A percentile compares a stretch with the other conserved stretches of the same genome.
Conservation (phyloP, 495 filamentous ascomycete species). For the Hypomontagnella monticulosa region DNA sequence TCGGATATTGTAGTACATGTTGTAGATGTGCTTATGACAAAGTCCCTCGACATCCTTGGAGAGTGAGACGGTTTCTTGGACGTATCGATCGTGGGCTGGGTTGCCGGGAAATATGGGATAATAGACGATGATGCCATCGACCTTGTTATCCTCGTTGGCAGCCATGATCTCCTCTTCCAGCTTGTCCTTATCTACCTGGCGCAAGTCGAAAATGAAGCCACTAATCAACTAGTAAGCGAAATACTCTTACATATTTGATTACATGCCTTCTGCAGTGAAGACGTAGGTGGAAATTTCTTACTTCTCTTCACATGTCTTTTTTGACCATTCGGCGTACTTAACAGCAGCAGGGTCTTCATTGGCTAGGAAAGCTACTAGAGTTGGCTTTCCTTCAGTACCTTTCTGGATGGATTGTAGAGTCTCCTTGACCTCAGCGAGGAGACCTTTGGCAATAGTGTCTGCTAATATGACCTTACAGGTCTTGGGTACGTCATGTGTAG, state of each 20-base stretch:
- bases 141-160: slow-evolving; percentile 78
- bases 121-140: slow-evolving; percentile 97
- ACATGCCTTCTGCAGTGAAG: slow-evolving; percentile 7
- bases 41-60: slow-evolving; percentile 96
- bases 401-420: slow-evolving; percentile 72
- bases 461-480: slow-evolving; percentile 93
- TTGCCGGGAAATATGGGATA: slow-evolving; percentile 88
- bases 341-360: slow-evolving; percentile 89
- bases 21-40: slow-evolving; percentile 92
- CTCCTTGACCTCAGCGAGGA: slow-evolving; percentile 79
- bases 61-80: slow-evolving; percentile 92
- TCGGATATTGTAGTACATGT: slow-evolving; percentile 99
- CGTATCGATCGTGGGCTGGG: slow-evolving; percentile 85
- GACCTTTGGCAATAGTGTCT: slow-evolving; percentile 79
- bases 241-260: slow-evolving; percentile 24
- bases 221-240: slow-evolving; percentile 55
- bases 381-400: slow-evolving; percentile 63
- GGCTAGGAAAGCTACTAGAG: slow-evolving; percentile 89
- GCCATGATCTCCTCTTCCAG: slow-evolving; percentile 85
- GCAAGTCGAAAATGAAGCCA: slow-evolving; percentile 88
- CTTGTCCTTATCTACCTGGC: slow-evolving; percentile 80
- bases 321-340: slow-evolving; percentile 97
- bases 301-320: slow-evolving; percentile 94
- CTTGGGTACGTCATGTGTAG: slow-evolving; percentile 59
- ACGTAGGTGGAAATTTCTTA: slow-evolving; percentile 60